Base-by-base conservation (phyloP, 805 yeast species). In the Kuraishia hungarica region DNA sequence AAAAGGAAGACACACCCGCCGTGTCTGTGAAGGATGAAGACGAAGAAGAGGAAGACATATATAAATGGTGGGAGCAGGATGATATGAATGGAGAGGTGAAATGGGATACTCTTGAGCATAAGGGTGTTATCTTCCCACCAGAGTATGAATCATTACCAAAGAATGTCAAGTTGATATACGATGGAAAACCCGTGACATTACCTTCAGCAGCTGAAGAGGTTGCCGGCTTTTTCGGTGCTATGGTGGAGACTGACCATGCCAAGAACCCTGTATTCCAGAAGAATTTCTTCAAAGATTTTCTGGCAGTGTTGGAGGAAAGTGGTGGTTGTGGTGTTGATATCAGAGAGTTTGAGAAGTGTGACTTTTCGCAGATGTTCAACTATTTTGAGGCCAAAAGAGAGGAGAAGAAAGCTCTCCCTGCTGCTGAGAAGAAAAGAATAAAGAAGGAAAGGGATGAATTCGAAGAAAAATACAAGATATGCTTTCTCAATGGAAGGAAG, bases 111-210 rank as follows among this genome's bases (percentile, higher is more conserved):
- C 72, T 93, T 53, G 89, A 82, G 59, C 99, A 93, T 67, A 84
- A 80, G 60, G 99, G 99, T 63, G 97, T 93, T 13, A 72, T 92
- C 35, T 93, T 93, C 64, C 97, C 99, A 1, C 97, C 98, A 0
- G 86, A 82, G 2, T 93, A 93, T 67, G 92, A 86, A 65, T 91
- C 94, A 2, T 72, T 93, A 50, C 98, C 98, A 0, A 72, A 80
- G 4, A 78, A 81, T 62, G 87, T 92, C 47, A 89, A 87, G 64
- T 62, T 93, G 54, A 77, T 81, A 56, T 92, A 93, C 64, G 86
- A 87, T 61, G 89, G 89, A 0, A 77, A 80, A 60, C 88, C 94
- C 0, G 92, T 92, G 0, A 74, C 74, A 28, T 74, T 93, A 56
- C 93, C 97, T 1, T 71, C 74, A 0, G 87, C 77, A 55, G 97